Evolutionary conservation across 192 early-diverging fungal species (phyloP).

Genomic region (Podochytrium sp.): DNA sequence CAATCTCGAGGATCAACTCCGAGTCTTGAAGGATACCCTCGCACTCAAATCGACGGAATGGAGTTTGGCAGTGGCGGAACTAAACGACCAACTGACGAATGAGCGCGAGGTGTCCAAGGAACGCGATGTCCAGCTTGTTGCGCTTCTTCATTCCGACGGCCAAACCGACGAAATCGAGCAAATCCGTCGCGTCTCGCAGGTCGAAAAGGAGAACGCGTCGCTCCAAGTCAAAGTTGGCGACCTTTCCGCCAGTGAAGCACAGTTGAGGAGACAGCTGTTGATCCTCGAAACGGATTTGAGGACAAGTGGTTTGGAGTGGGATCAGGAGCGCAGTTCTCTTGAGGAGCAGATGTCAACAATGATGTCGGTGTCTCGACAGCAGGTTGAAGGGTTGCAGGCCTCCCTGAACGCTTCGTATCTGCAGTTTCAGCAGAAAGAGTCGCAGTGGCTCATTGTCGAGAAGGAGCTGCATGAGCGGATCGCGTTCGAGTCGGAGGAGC

Average conservation of each 20-base stretch:
- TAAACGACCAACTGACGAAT: background rate
- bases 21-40: background rate
- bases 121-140: background rate
- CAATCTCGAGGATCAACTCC: background rate
- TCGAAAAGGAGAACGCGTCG: background rate
- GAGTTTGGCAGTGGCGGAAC: background rate
- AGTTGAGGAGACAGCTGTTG: background rate
- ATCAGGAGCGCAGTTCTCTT: background rate
- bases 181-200: background rate
- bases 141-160: background rate
- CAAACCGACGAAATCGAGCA: conserved; percentile 2
- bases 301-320: conserved; percentile 4
- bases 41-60: background rate
- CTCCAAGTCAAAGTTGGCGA: background rate
- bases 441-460: background rate
- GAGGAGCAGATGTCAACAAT: background rate
- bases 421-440: background rate
- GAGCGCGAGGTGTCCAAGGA: background rate
- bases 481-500: background rate
- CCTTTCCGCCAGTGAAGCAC: background rate
- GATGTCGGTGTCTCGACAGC: background rate
- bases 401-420: background rate
- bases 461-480: background rate
- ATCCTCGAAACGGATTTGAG: conserved; percentile 12
- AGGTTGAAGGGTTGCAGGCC: background rate